Conservation (phyloP, 441 rosid genomes). For the Euphorbia schlechtendalii region DNA sequence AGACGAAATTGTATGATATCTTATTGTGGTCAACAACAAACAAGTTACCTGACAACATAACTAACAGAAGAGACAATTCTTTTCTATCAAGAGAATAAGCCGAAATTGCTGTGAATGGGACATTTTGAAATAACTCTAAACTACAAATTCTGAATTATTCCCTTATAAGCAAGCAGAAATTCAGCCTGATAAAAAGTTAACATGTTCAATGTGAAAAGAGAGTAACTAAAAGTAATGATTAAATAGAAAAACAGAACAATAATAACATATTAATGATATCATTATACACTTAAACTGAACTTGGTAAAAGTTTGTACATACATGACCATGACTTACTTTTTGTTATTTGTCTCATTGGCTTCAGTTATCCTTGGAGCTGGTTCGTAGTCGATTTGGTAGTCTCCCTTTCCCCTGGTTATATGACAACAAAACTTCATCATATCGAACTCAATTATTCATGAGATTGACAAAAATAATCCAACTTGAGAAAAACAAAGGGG, state of each 20-base stretch:
- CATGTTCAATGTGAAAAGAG: not conserved
- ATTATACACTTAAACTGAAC: not conserved
- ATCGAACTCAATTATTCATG: not conserved
- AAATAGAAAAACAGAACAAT: not conserved
- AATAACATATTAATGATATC: not conserved
- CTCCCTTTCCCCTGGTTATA: slow-evolving; percentile 72
- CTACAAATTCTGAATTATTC: not conserved
- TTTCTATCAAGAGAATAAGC: not conserved
- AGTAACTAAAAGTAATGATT: too few relatives aligned
- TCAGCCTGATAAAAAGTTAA: not conserved
- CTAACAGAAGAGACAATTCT: not conserved
- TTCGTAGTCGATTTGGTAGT: slow-evolving; percentile 75
- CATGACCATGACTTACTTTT: slow-evolving; percentile 40
- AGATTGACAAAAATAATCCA: not conserved
- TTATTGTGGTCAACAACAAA: not conserved
- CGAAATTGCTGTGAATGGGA: not conserved
- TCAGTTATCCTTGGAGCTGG: slow-evolving; percentile 89
- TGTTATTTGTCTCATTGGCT: slow-evolving; percentile 74
- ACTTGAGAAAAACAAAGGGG: too few relatives aligned
- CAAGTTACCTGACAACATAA: not conserved
- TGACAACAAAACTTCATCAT: slow-evolving; percentile 8
- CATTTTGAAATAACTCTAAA: too few relatives aligned
- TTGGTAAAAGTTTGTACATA: not conserved
- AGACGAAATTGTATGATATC: not conserved
- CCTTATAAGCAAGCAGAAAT: not conserved